Evolutionary conservation across 129 eudicot genomes (phyloP).

Genomic region (Logfia minima): DNA sequence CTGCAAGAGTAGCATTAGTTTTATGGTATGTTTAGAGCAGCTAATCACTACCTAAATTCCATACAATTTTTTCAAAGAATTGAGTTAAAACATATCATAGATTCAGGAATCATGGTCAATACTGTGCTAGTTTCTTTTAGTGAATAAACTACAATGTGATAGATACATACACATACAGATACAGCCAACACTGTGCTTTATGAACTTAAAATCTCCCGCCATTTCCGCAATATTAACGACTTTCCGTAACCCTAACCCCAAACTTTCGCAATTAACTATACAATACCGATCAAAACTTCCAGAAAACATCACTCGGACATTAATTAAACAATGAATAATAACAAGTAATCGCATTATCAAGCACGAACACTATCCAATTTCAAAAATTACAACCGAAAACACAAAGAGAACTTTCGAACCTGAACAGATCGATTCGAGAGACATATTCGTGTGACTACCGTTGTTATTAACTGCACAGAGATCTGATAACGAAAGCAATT

Average conservation of each 20-base stretch:
- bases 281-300: not conserved
- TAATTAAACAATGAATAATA: not conserved
- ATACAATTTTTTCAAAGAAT: not conserved
- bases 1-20: not conserved
- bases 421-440: conserved; percentile 48
- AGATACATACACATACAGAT: not conserved
- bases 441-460: conserved; percentile 1
- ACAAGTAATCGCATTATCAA: not conserved
- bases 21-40: not conserved
- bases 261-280: not conserved
- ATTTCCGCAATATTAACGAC: not conserved
- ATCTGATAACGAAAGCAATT: conserved; percentile 49
- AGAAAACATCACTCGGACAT: not conserved
- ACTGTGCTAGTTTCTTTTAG: not conserved
- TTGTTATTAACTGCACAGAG: conserved; percentile 27
- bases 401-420: conserved; percentile 24
- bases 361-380: not conserved
- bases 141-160: not conserved
- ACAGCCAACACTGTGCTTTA: not conserved
- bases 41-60: conserved; percentile 12
- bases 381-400: not conserved
- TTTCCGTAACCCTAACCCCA: conserved; percentile 22
- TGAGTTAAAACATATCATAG: not conserved
- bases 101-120: not conserved
- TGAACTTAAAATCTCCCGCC: conserved; percentile 9